Conservation (phyloP, 352 stramenopile genomes). For the Globisporangium spinosum region DNA sequence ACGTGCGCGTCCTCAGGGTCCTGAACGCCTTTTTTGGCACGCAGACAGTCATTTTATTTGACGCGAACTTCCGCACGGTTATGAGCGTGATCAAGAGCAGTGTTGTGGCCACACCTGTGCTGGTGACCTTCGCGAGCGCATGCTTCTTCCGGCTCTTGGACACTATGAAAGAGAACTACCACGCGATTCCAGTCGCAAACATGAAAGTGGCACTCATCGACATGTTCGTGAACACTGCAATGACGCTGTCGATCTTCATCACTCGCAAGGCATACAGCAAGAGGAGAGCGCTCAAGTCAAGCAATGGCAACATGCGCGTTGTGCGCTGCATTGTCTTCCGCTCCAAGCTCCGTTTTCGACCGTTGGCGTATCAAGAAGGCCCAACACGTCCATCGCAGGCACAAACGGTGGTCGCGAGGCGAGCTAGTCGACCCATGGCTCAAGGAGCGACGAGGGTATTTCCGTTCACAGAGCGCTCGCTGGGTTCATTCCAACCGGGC, state of each 20-base stretch:
- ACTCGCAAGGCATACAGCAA: constrained; percentile 35
- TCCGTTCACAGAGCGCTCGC: neutral
- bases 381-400: neutral
- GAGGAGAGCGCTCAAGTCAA: constrained; percentile 26
- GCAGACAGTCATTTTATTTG: constrained; percentile 12
- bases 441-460: neutral
- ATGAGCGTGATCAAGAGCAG: constrained; percentile 6
- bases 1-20: constrained; percentile 9
- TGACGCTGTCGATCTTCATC: constrained; percentile 37
- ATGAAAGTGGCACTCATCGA: constrained; percentile 29
- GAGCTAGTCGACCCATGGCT: neutral
- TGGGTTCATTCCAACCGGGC: constrained; percentile 1
- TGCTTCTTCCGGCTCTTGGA: constrained; percentile 11
- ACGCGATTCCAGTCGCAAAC: constrained; percentile 18
- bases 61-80: constrained; percentile 14
- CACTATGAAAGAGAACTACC: constrained; percentile 8
- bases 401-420: constrained; percentile 18
- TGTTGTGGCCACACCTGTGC: neutral
- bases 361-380: neutral
- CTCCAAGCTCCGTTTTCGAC: constrained; percentile 27
- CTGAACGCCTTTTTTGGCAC: constrained; percentile 8
- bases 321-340: constrained; percentile 36
- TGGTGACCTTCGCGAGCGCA: neutral
- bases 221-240: constrained; percentile 37
- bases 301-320: constrained; percentile 22